Evolutionary conservation across 2,329 filamentous ascomycete species (phyloP).

Genomic region (Blumeriella jaapii): DNA sequence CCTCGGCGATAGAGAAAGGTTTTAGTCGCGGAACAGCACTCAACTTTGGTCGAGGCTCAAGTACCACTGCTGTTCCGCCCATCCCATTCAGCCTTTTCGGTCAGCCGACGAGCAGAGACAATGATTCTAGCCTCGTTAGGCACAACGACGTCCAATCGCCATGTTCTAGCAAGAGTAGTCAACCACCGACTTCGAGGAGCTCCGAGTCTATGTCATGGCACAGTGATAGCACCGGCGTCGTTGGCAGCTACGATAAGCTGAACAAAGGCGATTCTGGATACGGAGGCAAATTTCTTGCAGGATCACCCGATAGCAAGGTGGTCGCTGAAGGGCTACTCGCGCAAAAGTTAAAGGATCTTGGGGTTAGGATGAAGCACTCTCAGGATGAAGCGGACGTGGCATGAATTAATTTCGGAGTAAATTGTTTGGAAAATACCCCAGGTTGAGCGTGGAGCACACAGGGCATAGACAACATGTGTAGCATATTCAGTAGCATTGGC

Average conservation of each 20-base stretch:
- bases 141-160: conserved; percentile 26
- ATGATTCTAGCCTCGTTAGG: conserved; percentile 9
- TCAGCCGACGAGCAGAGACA: conserved; percentile 8
- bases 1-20: conserved; percentile 17
- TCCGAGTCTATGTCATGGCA: conserved; percentile 21
- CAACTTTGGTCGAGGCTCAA: conserved; percentile 18
- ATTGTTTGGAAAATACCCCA: conserved; percentile 21
- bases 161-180: conserved; percentile 24
- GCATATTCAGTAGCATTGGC: not conserved
- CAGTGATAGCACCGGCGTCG: conserved; percentile 21
- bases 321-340: conserved; percentile 57
- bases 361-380: conserved; percentile 14
- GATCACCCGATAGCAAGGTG: conserved; percentile 30
- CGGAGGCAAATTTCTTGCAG: conserved; percentile 41
- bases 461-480: not conserved
- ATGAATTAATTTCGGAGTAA: conserved; percentile 15
- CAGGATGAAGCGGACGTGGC: conserved; percentile 15
- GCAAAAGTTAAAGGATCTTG: conserved; percentile 46
- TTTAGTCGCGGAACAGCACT: conserved; percentile 16
- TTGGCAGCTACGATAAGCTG: conserved; percentile 54
- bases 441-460: conserved; percentile 9
- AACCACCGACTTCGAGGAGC: conserved; percentile 26
- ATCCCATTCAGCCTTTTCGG: conserved; percentile 38
- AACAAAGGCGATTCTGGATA: conserved; percentile 53
- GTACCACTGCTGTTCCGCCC: conserved; percentile 33